phyloP scores from a whole-genome alignment of 1,284 basidiomycete species.

The Schizopora paradoxa region DNA sequence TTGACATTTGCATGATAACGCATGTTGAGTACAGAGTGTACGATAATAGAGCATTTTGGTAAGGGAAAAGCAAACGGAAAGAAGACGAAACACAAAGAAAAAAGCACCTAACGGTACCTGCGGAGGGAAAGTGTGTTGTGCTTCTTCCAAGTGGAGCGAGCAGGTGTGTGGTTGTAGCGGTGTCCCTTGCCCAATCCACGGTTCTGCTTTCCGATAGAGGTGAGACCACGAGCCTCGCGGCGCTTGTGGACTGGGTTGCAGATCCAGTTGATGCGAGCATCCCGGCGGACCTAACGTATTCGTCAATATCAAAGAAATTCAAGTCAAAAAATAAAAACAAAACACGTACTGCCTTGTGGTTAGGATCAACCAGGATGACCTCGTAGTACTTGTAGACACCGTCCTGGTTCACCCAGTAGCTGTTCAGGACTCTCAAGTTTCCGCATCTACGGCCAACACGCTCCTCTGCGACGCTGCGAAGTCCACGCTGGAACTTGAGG shows the following conservation, averaged over 20 bases:
- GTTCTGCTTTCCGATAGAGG: conserved; percentile 93
- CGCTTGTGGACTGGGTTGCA: conserved; percentile 97
- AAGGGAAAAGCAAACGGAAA: conserved; percentile 16
- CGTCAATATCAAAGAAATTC: background rate
- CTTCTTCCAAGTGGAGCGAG: conserved; percentile 90
- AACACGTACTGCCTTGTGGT: conserved; percentile 79
- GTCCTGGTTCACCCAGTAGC: conserved; percentile 99
- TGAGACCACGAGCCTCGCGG: conserved; percentile 96
- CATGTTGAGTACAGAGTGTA: too few relatives aligned
- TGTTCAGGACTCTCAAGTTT: conserved; percentile 94
- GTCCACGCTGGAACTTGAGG: conserved; percentile 94
- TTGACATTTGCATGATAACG: too few relatives aligned
- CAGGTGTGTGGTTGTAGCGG: conserved; percentile 91
- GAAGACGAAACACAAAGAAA: conserved; percentile 24
- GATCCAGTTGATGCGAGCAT: conserved; percentile 99
- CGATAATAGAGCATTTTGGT: conserved; percentile 7
- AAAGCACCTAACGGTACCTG: conserved; percentile 82
- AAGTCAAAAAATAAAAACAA: background rate
- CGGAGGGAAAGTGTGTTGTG: conserved; percentile 98
- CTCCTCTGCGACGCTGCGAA: conserved; percentile 95
- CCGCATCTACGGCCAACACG: conserved; percentile 96
- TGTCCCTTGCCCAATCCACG: conserved; percentile 95
- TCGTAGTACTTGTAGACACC: conserved; percentile 99
- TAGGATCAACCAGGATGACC: conserved; percentile 96
- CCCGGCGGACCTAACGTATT: conserved; percentile 73